These are phyloP conservation scores for Talaromyces amestolkiae DNA, from an alignment of 2,329 filamentous ascomycete genomes.

Conservation along the genomic window DNA sequence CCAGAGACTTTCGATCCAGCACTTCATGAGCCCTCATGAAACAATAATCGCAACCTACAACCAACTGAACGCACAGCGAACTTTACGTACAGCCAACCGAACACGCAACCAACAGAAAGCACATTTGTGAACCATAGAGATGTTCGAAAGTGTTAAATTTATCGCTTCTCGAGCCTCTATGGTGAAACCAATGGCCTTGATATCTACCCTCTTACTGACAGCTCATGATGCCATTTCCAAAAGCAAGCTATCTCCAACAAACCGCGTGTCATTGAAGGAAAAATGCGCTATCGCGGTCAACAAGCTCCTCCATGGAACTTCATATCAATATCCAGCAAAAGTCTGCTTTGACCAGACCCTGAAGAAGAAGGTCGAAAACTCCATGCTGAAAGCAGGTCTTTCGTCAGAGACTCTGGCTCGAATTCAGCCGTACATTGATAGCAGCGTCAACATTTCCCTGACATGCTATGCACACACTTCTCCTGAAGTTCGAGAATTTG, in stretches of 20 bases:
- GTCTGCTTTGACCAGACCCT: not conserved
- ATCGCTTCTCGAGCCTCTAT: not conserved
- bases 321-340: slow-evolving; percentile 1
- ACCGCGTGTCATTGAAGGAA: not conserved
- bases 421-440: slow-evolving; percentile 3
- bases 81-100: too few species aligned
- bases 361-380: slow-evolving; percentile 5
- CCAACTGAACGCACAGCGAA: too few species aligned
- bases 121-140: not conserved
- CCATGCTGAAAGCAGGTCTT: not conserved
- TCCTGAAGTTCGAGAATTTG: not conserved
- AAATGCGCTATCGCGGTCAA: not conserved
- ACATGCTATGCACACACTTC: slow-evolving; percentile 5
- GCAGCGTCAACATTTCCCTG: slow-evolving; percentile 4
- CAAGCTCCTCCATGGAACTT: not conserved
- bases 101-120: too few species aligned
- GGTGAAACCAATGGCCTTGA: not conserved
- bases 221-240: not conserved
- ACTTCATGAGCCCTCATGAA: too few species aligned
- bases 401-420: not conserved
- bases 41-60: too few species aligned
- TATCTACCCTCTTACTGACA: not conserved
- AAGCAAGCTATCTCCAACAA: not conserved
- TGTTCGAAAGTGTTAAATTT: not conserved
- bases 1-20: too few species aligned